Evolutionary conservation across 345 rosid genomes (phyloP).

Genomic region (Conringia planisiliqua): DNA sequence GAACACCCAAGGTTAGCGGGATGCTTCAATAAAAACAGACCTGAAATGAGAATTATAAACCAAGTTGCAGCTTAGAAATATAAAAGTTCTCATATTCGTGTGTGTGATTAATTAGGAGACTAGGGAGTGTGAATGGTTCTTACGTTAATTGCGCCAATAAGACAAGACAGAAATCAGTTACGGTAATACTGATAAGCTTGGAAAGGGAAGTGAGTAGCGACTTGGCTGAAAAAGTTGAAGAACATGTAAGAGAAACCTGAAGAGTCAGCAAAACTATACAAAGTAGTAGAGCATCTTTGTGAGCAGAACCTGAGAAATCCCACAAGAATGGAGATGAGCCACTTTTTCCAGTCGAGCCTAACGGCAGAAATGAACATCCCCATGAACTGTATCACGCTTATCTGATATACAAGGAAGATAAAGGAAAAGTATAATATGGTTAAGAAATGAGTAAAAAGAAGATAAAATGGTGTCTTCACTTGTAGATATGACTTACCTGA

Average conservation of each 20-base stretch:
- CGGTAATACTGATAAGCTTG: not conserved
- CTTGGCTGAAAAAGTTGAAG: not conserved
- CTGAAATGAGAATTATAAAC: too few relatives aligned
- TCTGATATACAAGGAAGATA: slow-evolving; percentile 33
- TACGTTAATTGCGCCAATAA: not conserved
- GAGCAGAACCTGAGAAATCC: slow-evolving; percentile 56
- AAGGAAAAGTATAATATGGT: not conserved
- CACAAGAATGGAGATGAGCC: slow-evolving; percentile 44
- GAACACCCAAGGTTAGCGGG: too few relatives aligned
- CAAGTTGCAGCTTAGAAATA: too few relatives aligned
- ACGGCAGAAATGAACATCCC: slow-evolving; percentile 53
- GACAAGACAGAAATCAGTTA: not conserved
- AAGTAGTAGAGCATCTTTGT: not conserved
- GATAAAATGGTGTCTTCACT: not conserved
- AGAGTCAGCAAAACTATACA: not conserved
- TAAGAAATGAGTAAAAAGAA: not conserved
- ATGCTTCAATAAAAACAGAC: too few relatives aligned
- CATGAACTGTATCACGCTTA: slow-evolving; percentile 50
- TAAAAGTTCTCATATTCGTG: too few relatives aligned
- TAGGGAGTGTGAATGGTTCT: not conserved
- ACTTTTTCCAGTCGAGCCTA: slow-evolving; percentile 48
- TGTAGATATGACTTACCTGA: slow-evolving; percentile 44
- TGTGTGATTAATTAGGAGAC: not conserved
- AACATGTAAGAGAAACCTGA: not conserved
- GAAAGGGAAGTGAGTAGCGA: not conserved